These are phyloP conservation scores for Scopulariopsis brevicaulis DNA, from an alignment of 2,329 filamentous ascomycete genomes.

Conservation along the genomic window DNA sequence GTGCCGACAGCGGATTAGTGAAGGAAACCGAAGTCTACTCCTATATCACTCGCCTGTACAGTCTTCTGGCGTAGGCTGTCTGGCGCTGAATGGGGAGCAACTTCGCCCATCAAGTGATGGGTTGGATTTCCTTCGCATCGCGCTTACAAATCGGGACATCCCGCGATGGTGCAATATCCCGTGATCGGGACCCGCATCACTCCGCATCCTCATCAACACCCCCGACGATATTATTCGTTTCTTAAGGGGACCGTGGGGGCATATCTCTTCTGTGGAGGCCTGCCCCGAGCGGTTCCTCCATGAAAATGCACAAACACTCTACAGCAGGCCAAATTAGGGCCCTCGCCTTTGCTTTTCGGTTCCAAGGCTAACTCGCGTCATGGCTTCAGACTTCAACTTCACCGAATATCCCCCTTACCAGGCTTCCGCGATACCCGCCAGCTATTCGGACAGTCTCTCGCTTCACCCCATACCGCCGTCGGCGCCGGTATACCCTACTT, in stretches of 20 bases:
- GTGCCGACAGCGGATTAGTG: no score
- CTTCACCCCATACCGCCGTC: constrained; percentile 43
- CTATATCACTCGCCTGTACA: background rate
- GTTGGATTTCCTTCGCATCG: constrained; percentile 8
- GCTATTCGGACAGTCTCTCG: constrained; percentile 32
- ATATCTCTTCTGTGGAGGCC: background rate
- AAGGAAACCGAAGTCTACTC: no score
- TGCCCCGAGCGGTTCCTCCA: background rate
- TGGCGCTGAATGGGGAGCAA: background rate
- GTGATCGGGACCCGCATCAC: constrained; percentile 29
- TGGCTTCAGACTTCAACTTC: constrained; percentile 48
- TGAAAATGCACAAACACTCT: background rate
- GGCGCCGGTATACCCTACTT: constrained; percentile 30
- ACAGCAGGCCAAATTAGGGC: background rate
- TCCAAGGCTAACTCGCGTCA: constrained; percentile 19
- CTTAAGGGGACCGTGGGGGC: background rate
- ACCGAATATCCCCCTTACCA: constrained; percentile 30
- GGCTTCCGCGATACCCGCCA: constrained; percentile 9
- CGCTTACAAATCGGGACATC: constrained; percentile 27
- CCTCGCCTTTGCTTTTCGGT: background rate
- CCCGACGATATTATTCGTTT: background rate
- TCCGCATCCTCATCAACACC: background rate
- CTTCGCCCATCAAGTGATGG: background rate
- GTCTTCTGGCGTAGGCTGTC: background rate
- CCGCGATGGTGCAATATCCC: constrained; percentile 50